Evolutionary conservation across 192 early-diverging fungal species (phyloP).

Genomic region (Mortierella claussenii): DNA sequence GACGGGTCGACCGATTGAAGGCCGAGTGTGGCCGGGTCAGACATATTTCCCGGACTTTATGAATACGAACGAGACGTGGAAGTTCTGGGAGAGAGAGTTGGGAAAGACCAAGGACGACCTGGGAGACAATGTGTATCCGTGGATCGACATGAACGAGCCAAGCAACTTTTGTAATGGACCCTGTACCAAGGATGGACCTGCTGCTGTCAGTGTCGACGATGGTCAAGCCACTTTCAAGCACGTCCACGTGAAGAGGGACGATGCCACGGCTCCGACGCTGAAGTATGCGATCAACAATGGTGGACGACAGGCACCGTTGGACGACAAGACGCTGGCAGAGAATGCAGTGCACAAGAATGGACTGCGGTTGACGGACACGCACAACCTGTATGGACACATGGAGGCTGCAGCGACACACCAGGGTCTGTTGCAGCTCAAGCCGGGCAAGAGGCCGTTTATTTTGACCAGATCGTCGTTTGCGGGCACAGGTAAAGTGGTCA

Average conservation of each 20-base stretch:
- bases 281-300: slow-evolving; percentile 53
- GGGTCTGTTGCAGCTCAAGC: slow-evolving; percentile 50
- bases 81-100: slow-evolving; percentile 35
- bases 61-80: slow-evolving; percentile 55
- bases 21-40: slow-evolving; percentile 74
- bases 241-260: slow-evolving; percentile 27
- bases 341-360: slow-evolving; percentile 60
- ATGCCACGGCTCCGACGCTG: slow-evolving; percentile 31
- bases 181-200: slow-evolving; percentile 41
- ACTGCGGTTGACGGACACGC: slow-evolving; percentile 61
- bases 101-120: slow-evolving; percentile 63
- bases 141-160: slow-evolving; percentile 82
- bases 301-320: slow-evolving; percentile 27
- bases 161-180: slow-evolving; percentile 71
- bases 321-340: slow-evolving; percentile 33
- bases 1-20: slow-evolving; percentile 62
- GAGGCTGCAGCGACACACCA: slow-evolving; percentile 61
- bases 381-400: slow-evolving; percentile 75
- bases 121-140: slow-evolving; percentile 63
- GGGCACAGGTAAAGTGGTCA: slow-evolving; percentile 64
- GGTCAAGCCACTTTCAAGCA: slow-evolving; percentile 6
- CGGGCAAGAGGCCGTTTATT: slow-evolving; percentile 66
- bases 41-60: slow-evolving; percentile 76
- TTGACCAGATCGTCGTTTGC: slow-evolving; percentile 73
- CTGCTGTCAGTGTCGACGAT: neutral